These are phyloP conservation scores for Bondarzewia mesenterica DNA, from an alignment of 1,284 basidiomycete species.

Conservation along the genomic window DNA sequence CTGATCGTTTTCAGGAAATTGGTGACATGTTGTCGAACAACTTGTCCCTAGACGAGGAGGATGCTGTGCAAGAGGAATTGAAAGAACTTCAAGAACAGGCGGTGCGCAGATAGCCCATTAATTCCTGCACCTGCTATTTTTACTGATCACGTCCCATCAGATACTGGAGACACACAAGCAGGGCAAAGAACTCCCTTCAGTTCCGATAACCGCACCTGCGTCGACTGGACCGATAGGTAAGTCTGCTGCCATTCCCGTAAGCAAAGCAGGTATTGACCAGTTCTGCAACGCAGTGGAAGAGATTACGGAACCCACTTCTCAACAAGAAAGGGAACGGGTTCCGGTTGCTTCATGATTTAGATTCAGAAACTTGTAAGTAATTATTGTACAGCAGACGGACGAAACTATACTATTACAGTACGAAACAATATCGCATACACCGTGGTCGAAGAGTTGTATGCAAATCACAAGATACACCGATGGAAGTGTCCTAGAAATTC, in stretches of 20 bases:
- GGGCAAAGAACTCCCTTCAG: constrained; percentile 32
- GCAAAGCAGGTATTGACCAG: neutral
- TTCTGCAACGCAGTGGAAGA: neutral
- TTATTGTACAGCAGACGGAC: neutral
- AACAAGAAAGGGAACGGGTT: constrained; percentile 7
- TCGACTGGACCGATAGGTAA: constrained; percentile 13
- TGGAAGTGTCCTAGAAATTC: constrained; percentile 8
- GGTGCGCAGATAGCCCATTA: neutral
- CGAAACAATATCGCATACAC: no score
- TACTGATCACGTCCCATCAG: constrained; percentile 1
- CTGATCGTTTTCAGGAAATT: constrained; percentile 59
- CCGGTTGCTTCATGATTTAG: constrained; percentile 9
- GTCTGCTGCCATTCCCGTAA: constrained; percentile 17
- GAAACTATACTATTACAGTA: neutral
- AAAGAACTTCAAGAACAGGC: constrained; percentile 54
- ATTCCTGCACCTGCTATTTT: neutral
- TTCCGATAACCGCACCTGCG: constrained; percentile 37
- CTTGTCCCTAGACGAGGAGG: constrained; percentile 87
- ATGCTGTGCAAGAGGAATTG: constrained; percentile 84
- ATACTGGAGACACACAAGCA: constrained; percentile 10
- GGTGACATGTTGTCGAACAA: constrained; percentile 79
- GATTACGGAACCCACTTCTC: neutral
- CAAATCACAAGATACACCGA: constrained; percentile 6
- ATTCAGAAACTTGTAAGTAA: neutral
- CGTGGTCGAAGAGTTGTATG: no score